phyloP scores from a whole-genome alignment of 73 alveolate species.

The Tetrahymena borealis region DNA sequence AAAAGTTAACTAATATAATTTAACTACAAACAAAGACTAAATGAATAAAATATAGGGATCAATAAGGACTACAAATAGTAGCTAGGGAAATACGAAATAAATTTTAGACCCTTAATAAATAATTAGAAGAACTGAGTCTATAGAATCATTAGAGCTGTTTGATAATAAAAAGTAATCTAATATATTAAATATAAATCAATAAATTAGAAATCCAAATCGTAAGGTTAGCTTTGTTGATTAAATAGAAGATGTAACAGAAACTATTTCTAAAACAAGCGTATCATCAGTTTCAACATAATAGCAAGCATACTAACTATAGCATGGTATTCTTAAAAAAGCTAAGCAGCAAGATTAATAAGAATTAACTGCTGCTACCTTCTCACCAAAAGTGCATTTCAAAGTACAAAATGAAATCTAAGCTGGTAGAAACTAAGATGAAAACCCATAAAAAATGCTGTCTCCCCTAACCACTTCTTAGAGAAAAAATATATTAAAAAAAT shows the following conservation, averaged over 20 bases:
- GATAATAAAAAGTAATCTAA: neutral
- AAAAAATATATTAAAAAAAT: no score
- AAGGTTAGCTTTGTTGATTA: neutral
- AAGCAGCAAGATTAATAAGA: neutral
- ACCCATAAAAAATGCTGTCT: no score
- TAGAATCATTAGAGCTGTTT: neutral
- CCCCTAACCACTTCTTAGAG: no score
- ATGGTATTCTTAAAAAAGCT: neutral
- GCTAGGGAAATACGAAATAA: neutral
- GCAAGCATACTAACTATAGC: no score
- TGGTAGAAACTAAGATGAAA: neutral
- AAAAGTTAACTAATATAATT: neutral
- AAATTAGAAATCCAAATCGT: neutral
- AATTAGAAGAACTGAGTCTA: neutral
- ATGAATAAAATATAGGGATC: neutral
- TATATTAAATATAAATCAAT: neutral
- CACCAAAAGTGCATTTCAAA: neutral
- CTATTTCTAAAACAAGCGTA: no score
- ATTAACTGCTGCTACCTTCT: neutral
- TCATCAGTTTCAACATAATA: no score
- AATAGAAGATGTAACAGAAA: neutral
- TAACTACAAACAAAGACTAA: neutral
- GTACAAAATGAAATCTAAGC: neutral
- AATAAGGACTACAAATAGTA: neutral
- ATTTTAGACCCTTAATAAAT: neutral